A percentile compares a stretch with the other conserved stretches of the same genome.
These are phyloP conservation scores for Flaveria floridana DNA, from an alignment of 140 eudicot genomes.

Conservation along the genomic window DNA sequence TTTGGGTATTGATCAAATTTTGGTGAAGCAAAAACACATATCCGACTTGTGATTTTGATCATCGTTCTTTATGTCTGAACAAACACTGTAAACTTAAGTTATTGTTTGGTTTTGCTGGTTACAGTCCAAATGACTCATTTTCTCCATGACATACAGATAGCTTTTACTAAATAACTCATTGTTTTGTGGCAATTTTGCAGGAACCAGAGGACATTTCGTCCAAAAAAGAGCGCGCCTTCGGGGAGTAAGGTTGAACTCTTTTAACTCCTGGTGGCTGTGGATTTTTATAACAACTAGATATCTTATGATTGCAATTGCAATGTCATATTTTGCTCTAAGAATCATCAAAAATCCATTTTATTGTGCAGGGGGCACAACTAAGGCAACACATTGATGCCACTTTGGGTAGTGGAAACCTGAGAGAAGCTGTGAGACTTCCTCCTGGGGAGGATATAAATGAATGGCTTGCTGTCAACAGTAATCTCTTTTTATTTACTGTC, in stretches of 20 bases:
- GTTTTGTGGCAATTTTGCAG: conserved; percentile 38
- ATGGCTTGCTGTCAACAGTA: conserved; percentile 99
- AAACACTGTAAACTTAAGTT: neutral
- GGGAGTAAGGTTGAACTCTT: conserved; percentile 78
- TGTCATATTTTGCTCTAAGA: neutral
- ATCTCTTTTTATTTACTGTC: conserved; percentile 24
- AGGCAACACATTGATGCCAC: conserved; percentile 93
- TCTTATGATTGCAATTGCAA: neutral
- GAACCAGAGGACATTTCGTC: conserved; percentile 92
- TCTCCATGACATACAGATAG: neutral
- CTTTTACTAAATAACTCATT: too few species aligned
- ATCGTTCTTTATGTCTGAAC: neutral
- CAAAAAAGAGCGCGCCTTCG: conserved; percentile 95
- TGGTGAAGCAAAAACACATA: too few species aligned
- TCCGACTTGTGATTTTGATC: too few species aligned
- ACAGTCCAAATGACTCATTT: neutral
- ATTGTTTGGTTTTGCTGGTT: neutral
- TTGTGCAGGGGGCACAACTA: conserved; percentile 85
- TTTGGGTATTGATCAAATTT: conserved; percentile 23
- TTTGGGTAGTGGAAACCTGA: conserved; percentile 90
- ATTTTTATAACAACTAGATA: neutral
- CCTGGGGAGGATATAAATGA: conserved; percentile 96
- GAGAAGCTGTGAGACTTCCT: conserved; percentile 97
- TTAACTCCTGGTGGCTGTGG: neutral
- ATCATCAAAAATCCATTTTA: neutral